phyloP scores from a whole-genome alignment of 257 asterid genomes.

The Anisodus acutangulus region DNA sequence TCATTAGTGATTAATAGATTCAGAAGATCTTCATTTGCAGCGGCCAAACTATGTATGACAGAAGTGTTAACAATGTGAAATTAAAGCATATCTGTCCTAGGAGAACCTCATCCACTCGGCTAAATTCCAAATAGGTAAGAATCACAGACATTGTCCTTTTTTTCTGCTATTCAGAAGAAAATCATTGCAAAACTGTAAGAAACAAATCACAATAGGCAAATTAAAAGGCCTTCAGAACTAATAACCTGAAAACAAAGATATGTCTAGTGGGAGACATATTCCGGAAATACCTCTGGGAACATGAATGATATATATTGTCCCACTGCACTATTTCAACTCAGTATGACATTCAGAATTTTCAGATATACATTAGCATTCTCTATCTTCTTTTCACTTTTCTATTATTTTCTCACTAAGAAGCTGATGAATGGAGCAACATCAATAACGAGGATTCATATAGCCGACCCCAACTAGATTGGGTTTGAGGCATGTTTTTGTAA shows the following conservation, averaged over 20 bases:
- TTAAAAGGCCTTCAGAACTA: constrained; percentile 17
- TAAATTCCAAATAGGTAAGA: constrained; percentile 17
- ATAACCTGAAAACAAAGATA: not conserved
- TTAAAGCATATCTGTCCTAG: constrained; percentile 8
- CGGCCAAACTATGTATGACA: constrained; percentile 11
- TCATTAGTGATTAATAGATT: constrained; percentile 20
- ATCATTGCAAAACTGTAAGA: not conserved
- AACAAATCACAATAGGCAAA: not conserved
- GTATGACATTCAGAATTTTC: not conserved
- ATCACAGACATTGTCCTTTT: not conserved
- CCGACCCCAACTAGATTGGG: not conserved
- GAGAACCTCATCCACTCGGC: not conserved
- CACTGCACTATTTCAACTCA: constrained; percentile 2
- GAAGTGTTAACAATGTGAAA: not conserved
- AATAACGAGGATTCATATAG: not conserved
- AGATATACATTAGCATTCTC: not conserved
- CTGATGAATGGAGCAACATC: not conserved
- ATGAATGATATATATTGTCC: constrained; percentile 5
- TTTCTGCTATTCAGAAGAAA: not conserved
- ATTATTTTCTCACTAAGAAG: not conserved
- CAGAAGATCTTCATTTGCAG: constrained; percentile 22
- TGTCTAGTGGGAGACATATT: not conserved
- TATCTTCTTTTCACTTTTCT: constrained; percentile 2
- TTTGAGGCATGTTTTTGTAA: constrained; percentile 18
- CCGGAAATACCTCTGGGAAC: not conserved